A percentile compares a stretch with the other conserved stretches of the same genome.
Evolutionary conservation across 2,329 filamentous ascomycete genomes (phyloP).

Genomic region (Cryphonectria nitschkei): DNA sequence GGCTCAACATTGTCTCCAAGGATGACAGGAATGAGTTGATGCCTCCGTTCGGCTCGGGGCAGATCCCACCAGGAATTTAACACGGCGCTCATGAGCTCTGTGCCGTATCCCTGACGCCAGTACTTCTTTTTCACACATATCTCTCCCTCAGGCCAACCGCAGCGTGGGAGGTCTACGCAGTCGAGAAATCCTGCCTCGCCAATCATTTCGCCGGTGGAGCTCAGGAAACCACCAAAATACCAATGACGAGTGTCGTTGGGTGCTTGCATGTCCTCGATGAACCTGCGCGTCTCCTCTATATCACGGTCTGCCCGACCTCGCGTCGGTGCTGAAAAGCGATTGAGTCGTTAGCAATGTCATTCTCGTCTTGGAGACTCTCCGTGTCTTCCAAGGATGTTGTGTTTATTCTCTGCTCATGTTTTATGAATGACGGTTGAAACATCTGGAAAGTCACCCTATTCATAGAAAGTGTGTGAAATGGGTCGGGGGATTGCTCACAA

Average conservation of each 20-base stretch:
- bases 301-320: constrained; percentile 13
- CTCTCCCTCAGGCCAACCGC: constrained; percentile 27
- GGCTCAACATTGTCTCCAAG: background rate
- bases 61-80: constrained; percentile 26
- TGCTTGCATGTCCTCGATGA: constrained; percentile 1
- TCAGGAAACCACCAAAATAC: constrained; percentile 20
- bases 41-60: constrained; percentile 20
- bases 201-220: constrained; percentile 18
- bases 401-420: background rate
- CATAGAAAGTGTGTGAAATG: background rate
- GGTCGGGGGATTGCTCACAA: background rate
- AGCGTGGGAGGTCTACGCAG: constrained; percentile 16
- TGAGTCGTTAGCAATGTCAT: background rate
- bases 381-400: background rate
- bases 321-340: background rate
- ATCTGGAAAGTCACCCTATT: background rate
- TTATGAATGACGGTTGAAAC: background rate
- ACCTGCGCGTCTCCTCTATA: constrained; percentile 3
- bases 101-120: constrained; percentile 29
- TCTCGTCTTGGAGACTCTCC: background rate
- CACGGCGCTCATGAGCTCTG: constrained; percentile 20
- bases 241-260: background rate
- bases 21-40: constrained; percentile 17
- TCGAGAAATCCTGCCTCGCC: constrained; percentile 12
- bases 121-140: constrained; percentile 20